phyloP scores from a whole-genome alignment of 1,139 yeast genomes.

The Scheffersomyces segobiensis region DNA sequence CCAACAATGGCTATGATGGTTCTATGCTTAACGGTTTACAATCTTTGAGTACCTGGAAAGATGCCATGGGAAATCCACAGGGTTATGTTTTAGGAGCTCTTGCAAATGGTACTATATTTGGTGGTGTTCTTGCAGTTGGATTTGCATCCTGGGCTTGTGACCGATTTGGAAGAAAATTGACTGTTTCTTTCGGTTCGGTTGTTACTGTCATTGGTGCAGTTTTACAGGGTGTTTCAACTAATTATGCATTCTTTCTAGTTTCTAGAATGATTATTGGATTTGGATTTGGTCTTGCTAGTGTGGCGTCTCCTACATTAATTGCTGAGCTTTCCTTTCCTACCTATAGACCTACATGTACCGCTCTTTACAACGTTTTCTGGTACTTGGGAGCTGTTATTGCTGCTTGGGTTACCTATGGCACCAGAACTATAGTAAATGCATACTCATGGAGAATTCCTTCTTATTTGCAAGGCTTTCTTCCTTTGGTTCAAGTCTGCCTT shows the following conservation, averaged over 20 bases:
- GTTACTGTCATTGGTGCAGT: slow-evolving; percentile 18
- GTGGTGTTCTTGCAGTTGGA: slow-evolving; percentile 24
- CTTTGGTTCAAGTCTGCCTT: slow-evolving; percentile 22
- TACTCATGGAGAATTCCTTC: slow-evolving; percentile 50
- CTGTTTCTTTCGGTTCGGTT: slow-evolving; percentile 11
- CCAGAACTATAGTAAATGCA: slow-evolving; percentile 30
- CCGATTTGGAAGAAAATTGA: slow-evolving; percentile 41
- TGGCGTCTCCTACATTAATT: slow-evolving; percentile 41
- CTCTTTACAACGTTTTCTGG: slow-evolving; percentile 47
- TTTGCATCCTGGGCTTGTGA: slow-evolving; percentile 40
- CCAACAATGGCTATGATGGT: slow-evolving; percentile 22
- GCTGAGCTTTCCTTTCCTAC: slow-evolving; percentile 49
- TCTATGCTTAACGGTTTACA: slow-evolving; percentile 25
- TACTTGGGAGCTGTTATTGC: slow-evolving; percentile 54
- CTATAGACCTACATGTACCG: slow-evolving; percentile 47
- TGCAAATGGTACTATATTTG: slow-evolving; percentile 22
- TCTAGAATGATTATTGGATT: slow-evolving; percentile 43
- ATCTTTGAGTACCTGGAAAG: slow-evolving; percentile 15
- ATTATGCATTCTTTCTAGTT: slow-evolving; percentile 33
- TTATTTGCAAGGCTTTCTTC: slow-evolving; percentile 43
- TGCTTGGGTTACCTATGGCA: slow-evolving; percentile 55
- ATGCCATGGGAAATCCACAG: slow-evolving; percentile 18
- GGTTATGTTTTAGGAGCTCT: slow-evolving; percentile 21
- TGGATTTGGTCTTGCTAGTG: slow-evolving; percentile 37
- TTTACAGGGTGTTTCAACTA: slow-evolving; percentile 44